Conservation (phyloP, 139 green algal species). For the Auxenochlorella pyrenoidosa region DNA sequence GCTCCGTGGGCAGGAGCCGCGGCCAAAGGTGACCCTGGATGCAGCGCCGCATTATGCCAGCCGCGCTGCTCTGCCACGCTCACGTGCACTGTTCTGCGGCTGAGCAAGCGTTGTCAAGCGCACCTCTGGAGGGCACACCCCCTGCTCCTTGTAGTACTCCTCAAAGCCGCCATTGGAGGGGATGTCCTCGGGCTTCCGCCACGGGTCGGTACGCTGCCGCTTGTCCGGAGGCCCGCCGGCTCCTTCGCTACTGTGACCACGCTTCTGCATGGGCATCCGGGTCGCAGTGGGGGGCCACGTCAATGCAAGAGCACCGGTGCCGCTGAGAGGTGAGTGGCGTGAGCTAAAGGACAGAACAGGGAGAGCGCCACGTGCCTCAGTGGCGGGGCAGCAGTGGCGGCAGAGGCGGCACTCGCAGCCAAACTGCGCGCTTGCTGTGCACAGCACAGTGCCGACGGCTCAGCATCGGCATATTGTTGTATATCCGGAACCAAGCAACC, state of each 20-base stretch:
- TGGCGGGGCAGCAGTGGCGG: not conserved
- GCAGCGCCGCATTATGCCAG: too few relatives aligned
- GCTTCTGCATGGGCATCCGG: not conserved
- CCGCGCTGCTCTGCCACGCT: too few relatives aligned
- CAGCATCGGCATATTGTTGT: too few relatives aligned
- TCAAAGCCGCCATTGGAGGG: conserved; percentile 62
- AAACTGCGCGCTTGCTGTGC: not conserved
- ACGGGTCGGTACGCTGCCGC: conserved; percentile 32
- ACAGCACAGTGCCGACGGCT: not conserved
- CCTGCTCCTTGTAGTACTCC: conserved; percentile 78
- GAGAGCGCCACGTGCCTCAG: too few relatives aligned
- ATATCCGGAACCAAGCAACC: not conserved
- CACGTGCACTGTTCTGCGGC: too few relatives aligned
- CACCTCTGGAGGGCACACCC: conserved; percentile 43
- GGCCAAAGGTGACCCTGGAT: too few relatives aligned
- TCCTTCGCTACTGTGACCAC: not conserved
- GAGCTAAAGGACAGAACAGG: too few relatives aligned
- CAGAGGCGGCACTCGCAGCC: not conserved
- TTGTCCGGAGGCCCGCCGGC: conserved; percentile 17
- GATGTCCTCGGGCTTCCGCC: not conserved
- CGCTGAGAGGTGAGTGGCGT: too few relatives aligned
- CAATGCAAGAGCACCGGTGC: not conserved
- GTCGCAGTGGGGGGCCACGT: not conserved
- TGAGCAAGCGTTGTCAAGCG: not conserved
- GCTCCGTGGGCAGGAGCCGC: too few relatives aligned